These are phyloP conservation scores for Rutidosis leptorrhynchoides DNA, from an alignment of 129 eudicot species.

Conservation along the genomic window DNA sequence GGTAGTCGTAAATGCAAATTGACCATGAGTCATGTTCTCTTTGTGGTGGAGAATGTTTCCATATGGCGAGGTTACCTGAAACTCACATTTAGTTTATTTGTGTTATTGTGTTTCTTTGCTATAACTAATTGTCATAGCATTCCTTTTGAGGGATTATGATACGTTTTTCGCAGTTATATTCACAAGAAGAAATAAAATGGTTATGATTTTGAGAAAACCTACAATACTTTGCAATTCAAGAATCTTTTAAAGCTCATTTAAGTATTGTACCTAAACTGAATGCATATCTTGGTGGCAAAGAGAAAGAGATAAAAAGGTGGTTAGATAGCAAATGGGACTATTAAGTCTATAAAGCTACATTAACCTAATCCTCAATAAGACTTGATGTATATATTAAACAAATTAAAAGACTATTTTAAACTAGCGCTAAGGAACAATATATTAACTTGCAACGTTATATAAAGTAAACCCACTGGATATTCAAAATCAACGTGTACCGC, in stretches of 20 bases:
- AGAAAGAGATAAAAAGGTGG: too few relatives aligned
- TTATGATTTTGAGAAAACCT: not conserved
- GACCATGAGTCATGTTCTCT: slow-evolving; percentile 79
- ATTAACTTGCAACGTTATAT: not conserved
- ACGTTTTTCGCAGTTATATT: not conserved
- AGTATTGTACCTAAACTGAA: too few relatives aligned
- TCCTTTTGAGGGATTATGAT: not conserved
- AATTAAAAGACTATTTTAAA: not conserved
- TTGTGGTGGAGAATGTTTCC: slow-evolving; percentile 74
- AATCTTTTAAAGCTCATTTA: too few relatives aligned
- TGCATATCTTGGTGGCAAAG: too few relatives aligned
- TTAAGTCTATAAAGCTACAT: not conserved
- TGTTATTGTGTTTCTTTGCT: too few relatives aligned
- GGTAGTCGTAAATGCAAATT: slow-evolving; percentile 80
- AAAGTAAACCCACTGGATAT: not conserved
- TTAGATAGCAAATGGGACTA: too few relatives aligned
- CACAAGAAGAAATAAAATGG: not conserved
- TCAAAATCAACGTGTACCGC: not conserved
- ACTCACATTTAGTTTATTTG: slow-evolving; percentile 10
- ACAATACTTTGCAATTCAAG: not conserved
- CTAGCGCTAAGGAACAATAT: not conserved
- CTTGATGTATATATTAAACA: not conserved
- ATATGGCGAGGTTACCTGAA: slow-evolving; percentile 88
- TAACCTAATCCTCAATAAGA: not conserved
- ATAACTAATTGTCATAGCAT: too few relatives aligned